These are phyloP conservation scores for Nyctanthes arbortristis DNA, from an alignment of 257 asterid genomes.

Conservation along the genomic window DNA sequence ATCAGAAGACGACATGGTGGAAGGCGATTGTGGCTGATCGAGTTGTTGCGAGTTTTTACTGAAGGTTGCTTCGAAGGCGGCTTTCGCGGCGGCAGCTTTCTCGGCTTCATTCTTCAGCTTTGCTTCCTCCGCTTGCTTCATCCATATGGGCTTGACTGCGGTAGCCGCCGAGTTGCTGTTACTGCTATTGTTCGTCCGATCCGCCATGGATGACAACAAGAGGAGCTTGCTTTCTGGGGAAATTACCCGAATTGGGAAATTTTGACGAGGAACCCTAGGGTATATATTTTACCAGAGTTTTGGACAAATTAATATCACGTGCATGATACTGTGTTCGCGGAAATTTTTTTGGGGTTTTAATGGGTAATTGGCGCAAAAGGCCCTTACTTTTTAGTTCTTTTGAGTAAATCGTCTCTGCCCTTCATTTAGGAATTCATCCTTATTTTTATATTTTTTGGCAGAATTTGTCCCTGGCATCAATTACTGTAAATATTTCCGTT, in stretches of 20 bases:
- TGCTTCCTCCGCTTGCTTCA: constrained; percentile 97
- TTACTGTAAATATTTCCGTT: too few relatives aligned
- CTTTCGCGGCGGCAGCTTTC: constrained; percentile 95
- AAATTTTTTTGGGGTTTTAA: too few relatives aligned
- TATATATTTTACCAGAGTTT: background rate
- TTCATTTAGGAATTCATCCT: too few relatives aligned
- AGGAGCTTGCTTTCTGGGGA: background rate
- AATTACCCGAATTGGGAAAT: background rate
- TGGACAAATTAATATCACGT: background rate
- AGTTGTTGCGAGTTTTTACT: constrained; percentile 38
- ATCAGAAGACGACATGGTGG: constrained; percentile 33
- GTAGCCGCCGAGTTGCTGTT: constrained; percentile 31
- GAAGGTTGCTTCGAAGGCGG: constrained; percentile 98
- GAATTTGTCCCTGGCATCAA: too few relatives aligned
- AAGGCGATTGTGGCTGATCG: constrained; percentile 39
- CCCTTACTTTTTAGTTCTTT: too few relatives aligned
- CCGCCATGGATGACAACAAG: constrained; percentile 53
- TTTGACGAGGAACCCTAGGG: background rate
- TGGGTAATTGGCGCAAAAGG: too few relatives aligned
- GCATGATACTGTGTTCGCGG: too few relatives aligned
- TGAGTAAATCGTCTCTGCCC: too few relatives aligned
- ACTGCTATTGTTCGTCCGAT: constrained; percentile 47
- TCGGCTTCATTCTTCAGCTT: constrained; percentile 92
- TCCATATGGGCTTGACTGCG: constrained; percentile 79
- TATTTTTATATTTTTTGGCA: too few relatives aligned